phyloP scores from a whole-genome alignment of 2,329 filamentous ascomycete genomes.

The Didymella segeticola region DNA sequence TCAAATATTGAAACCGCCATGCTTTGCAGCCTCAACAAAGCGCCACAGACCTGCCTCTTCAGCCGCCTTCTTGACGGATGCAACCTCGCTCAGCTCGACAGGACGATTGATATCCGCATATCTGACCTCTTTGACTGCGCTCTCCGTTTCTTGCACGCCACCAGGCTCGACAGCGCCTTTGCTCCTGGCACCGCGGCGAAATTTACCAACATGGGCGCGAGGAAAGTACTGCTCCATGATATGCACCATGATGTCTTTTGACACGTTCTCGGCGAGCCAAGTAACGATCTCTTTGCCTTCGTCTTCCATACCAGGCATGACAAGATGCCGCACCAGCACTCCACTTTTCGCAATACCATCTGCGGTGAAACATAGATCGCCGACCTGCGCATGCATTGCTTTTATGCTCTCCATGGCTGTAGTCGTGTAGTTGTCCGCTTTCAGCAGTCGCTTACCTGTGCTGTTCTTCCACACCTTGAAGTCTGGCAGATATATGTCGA shows the following conservation, averaged over 20 bases:
- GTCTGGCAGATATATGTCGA: slow-evolving; percentile 88
- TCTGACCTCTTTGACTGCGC: slow-evolving; percentile 57
- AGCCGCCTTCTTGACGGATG: slow-evolving; percentile 70
- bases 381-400: slow-evolving; percentile 81
- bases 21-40: slow-evolving; percentile 70
- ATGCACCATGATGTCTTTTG: slow-evolving; percentile 78
- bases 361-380: slow-evolving; percentile 80
- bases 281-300: slow-evolving; percentile 77
- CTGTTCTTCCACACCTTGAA: slow-evolving; percentile 79
- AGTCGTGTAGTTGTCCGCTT: slow-evolving; percentile 76
- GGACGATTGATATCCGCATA: slow-evolving; percentile 83
- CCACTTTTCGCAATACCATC: slow-evolving; percentile 83
- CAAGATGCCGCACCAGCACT: slow-evolving; percentile 77
- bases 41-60: slow-evolving; percentile 77
- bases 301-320: slow-evolving; percentile 81
- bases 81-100: slow-evolving; percentile 69
- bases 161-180: slow-evolving; percentile 39
- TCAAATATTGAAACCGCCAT: slow-evolving; percentile 62
- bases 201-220: slow-evolving; percentile 80
- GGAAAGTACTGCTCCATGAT: slow-evolving; percentile 91
- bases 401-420: slow-evolving; percentile 78
- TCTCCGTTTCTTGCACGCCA: slow-evolving; percentile 28
- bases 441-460: slow-evolving; percentile 74
- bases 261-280: slow-evolving; percentile 77
- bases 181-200: slow-evolving; percentile 50